A percentile compares a stretch with the other conserved stretches of the same genome.
phyloP scores from a whole-genome alignment of 106 monocot genomes.

The Narthecium ossifragum region DNA sequence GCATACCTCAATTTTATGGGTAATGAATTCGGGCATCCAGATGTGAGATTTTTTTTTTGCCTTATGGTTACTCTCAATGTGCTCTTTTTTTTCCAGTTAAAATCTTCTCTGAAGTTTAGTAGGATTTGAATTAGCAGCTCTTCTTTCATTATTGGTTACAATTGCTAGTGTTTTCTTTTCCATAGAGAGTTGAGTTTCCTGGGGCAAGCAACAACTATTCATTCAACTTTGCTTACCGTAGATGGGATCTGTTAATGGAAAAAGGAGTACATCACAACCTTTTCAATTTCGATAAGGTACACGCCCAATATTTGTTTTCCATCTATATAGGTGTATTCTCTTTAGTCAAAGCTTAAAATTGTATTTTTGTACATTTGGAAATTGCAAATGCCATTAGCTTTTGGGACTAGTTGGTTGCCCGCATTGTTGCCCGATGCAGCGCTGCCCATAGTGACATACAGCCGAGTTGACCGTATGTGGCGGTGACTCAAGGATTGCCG shows the following conservation, averaged over 20 bases:
- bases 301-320: not conserved
- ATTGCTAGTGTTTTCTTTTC: slow-evolving; percentile 2
- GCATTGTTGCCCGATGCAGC: too few species aligned
- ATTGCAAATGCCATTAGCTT: too few species aligned
- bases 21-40: slow-evolving; percentile 97
- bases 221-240: slow-evolving; percentile 58
- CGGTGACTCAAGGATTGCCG: too few species aligned
- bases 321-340: too few species aligned
- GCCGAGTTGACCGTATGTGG: too few species aligned
- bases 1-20: slow-evolving; percentile 98
- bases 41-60: slow-evolving; percentile 44
- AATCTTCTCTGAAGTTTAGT: not conserved
- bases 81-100: slow-evolving; percentile 5
- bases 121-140: not conserved
- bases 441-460: too few species aligned
- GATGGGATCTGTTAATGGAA: slow-evolving; percentile 58
- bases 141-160: not conserved
- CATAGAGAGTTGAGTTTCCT: slow-evolving; percentile 93
- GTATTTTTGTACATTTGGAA: too few species aligned
- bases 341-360: too few species aligned
- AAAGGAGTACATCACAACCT: slow-evolving; percentile 51
- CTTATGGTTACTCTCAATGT: not conserved
- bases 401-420: too few species aligned
- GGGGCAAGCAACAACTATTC: slow-evolving; percentile 77
- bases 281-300: slow-evolving; percentile 94